A percentile compares a stretch with the other conserved stretches of the same genome.
Evolutionary conservation across 768 basidiomycete genomes (phyloP).

Genomic region (Lanmaoa pseudosensibilis): DNA sequence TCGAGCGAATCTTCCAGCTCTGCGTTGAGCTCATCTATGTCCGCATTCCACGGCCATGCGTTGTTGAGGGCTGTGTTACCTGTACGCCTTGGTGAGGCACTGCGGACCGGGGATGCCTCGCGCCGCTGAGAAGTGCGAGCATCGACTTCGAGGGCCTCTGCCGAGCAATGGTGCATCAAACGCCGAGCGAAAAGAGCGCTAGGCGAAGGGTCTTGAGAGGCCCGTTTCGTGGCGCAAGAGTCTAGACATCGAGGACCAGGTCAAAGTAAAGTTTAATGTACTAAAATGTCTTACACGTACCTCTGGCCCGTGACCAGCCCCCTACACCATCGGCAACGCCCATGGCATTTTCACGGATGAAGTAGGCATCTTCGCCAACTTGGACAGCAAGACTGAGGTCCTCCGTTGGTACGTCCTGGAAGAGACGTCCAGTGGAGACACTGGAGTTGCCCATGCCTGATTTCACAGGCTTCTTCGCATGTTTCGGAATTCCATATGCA

Average conservation of each 20-base stretch:
- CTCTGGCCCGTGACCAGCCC: slow-evolving; percentile 67
- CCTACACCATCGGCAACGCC: slow-evolving; percentile 96
- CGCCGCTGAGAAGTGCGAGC: slow-evolving; percentile 12
- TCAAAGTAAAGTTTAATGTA: slow-evolving; percentile 14
- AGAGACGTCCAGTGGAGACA: slow-evolving; percentile 27
- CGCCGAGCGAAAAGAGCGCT: slow-evolving; percentile 69
- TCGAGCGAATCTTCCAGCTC: slow-evolving; percentile 49
- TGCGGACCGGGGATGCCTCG: slow-evolving; percentile 39
- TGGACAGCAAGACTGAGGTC: slow-evolving; percentile 59
- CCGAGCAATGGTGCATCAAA: slow-evolving; percentile 83
- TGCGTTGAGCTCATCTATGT: slow-evolving; percentile 44
- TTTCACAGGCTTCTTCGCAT: slow-evolving; percentile 25
- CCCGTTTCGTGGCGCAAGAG: slow-evolving; percentile 25
- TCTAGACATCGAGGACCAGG: slow-evolving; percentile 10
- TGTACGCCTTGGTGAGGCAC: slow-evolving; percentile 45
- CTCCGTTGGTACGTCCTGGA: slow-evolving; percentile 30
- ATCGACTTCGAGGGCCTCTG: slow-evolving; percentile 41
- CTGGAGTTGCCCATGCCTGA: slow-evolving; percentile 27
- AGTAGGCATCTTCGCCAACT: slow-evolving; percentile 93
- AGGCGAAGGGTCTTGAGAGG: slow-evolving; percentile 41
- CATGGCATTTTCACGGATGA: slow-evolving; percentile 78
- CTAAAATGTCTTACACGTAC: slow-evolving; percentile 30
- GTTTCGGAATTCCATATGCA: slow-evolving; percentile 85
- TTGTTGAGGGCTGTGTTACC: slow-evolving; percentile 27
- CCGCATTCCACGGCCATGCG: slow-evolving; percentile 32